Conservation (phyloP, 2,329 filamentous ascomycete genomes). For the Colletotrichum viniferum region DNA sequence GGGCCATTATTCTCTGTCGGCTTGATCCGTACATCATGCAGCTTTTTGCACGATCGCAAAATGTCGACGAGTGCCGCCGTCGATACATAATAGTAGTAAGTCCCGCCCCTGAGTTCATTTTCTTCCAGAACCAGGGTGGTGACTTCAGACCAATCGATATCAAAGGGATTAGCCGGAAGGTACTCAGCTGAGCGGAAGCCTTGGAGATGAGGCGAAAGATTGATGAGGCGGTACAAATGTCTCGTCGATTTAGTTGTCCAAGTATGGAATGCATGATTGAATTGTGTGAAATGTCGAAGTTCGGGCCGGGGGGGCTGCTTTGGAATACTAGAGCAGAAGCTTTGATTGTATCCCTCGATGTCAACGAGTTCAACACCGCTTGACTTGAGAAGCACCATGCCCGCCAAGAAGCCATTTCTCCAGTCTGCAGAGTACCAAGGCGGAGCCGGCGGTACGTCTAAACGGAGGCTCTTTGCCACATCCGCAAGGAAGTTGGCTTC, state of each 20-base stretch:
- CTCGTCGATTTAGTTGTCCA: background rate
- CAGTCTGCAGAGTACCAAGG: background rate
- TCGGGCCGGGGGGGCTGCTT: background rate
- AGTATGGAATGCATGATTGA: background rate
- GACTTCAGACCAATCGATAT: background rate
- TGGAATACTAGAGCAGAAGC: background rate
- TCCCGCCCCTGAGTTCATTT: background rate
- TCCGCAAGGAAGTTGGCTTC: background rate
- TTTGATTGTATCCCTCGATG: background rate
- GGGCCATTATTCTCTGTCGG: background rate
- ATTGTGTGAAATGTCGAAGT: background rate
- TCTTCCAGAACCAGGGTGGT: background rate
- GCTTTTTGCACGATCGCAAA: background rate
- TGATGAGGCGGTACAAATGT: background rate
- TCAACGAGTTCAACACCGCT: background rate
- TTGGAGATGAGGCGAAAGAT: background rate
- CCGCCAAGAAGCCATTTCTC: background rate
- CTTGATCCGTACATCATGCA: background rate
- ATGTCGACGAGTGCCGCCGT: background rate
- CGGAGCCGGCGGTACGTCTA: background rate
- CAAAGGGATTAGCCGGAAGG: background rate
- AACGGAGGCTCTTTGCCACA: background rate
- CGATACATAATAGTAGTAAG: background rate
- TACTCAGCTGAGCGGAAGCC: background rate
- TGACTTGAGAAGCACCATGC: background rate